Percentiles rank a stretch among this genome's conserved stretches.
Evolutionary conservation across 2,329 filamentous ascomycete species (phyloP).

Genomic region (Penicillium sp.): DNA sequence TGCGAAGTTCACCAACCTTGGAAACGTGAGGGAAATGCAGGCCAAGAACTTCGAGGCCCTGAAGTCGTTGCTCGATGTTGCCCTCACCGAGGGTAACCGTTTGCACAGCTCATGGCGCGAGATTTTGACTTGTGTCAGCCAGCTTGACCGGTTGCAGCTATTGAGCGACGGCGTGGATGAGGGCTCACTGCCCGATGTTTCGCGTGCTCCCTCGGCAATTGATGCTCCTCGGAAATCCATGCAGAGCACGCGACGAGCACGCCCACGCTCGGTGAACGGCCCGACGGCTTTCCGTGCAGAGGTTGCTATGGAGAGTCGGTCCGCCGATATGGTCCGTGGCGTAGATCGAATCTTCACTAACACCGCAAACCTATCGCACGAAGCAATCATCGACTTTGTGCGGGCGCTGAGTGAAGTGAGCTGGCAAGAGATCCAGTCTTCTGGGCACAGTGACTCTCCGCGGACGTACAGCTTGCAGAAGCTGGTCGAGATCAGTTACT

Average conservation of each 20-base stretch:
- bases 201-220: slow-evolving; percentile 63
- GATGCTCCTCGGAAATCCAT: slow-evolving; percentile 63
- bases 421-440: slow-evolving; percentile 98
- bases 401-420: slow-evolving; percentile 89
- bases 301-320: slow-evolving; percentile 86
- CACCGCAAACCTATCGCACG: slow-evolving; percentile 85
- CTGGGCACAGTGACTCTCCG: slow-evolving; percentile 89
- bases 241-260: slow-evolving; percentile 50
- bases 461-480: slow-evolving; percentile 97
- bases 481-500: slow-evolving; percentile 97
- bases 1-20: slow-evolving; percentile 90
- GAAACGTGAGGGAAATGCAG: slow-evolving; percentile 91
- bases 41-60: slow-evolving; percentile 95
- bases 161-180: slow-evolving; percentile 94
- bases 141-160: slow-evolving; percentile 89
- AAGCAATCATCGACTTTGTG: slow-evolving; percentile 94
- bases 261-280: slow-evolving; percentile 45
- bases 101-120: slow-evolving; percentile 92
- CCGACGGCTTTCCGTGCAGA: slow-evolving; percentile 63
- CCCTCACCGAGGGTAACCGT: slow-evolving; percentile 85
- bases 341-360: slow-evolving; percentile 97
- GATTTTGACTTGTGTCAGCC: slow-evolving; percentile 88
- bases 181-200: slow-evolving; percentile 84
- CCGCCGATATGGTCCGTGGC: slow-evolving; percentile 84
- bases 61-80: slow-evolving; percentile 85